Percentiles rank a stretch among this genome's conserved stretches.
These are phyloP conservation scores for Phialophora expanda DNA, from an alignment of 2,329 filamentous ascomycete genomes.

Conservation along the genomic window DNA sequence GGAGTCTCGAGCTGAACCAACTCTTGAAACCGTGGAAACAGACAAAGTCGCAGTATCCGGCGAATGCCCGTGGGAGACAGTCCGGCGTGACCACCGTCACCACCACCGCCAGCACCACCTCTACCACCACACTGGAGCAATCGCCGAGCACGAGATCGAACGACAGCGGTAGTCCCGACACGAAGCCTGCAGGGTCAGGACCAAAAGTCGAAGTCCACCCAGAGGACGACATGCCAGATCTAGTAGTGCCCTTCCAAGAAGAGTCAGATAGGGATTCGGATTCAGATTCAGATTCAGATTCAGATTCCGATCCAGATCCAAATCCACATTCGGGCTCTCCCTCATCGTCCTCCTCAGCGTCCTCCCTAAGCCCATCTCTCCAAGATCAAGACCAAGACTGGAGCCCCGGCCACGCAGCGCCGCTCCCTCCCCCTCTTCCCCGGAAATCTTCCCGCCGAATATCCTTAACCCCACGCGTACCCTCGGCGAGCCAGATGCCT, in stretches of 20 bases:
- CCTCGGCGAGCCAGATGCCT: background rate
- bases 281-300: background rate
- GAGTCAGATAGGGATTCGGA: background rate
- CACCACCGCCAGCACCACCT: background rate
- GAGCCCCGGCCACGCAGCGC: background rate
- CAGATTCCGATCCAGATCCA: no score
- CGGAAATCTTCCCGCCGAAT: slow-evolving; percentile 8
- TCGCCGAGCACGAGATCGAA: background rate
- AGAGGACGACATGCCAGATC: background rate
- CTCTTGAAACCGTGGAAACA: background rate
- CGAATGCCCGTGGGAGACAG: background rate
- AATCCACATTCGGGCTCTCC: background rate
- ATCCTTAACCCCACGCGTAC: background rate
- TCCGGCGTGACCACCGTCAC: background rate
- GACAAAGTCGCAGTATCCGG: background rate
- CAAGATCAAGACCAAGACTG: background rate
- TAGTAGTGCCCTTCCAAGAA: background rate
- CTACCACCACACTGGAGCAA: background rate
- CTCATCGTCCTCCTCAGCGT: background rate
- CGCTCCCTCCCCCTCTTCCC: background rate
- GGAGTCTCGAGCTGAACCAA: slow-evolving; percentile 1
- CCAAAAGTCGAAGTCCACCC: background rate
- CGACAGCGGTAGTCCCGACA: background rate
- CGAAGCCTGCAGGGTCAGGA: background rate
- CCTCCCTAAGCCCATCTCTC: background rate